Conservation (phyloP, 2,329 filamentous ascomycete genomes). For the Trichocomaceae sp. region DNA sequence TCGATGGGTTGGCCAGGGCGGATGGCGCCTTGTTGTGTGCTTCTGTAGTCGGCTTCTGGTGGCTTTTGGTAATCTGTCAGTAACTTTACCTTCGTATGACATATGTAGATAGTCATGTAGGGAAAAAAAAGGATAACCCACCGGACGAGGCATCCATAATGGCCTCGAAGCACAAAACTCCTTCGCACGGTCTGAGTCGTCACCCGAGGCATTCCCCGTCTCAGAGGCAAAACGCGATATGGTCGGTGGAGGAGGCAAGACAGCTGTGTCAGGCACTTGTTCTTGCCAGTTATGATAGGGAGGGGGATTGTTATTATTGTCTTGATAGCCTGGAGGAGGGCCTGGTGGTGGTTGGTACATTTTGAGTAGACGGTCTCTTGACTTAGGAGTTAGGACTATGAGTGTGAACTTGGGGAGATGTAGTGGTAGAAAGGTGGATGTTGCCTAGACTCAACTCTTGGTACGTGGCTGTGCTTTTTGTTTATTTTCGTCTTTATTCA, state of each 20-base stretch:
- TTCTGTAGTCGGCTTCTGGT: constrained; percentile 36
- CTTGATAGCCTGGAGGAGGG: constrained; percentile 2
- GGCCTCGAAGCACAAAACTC: constrained; percentile 49
- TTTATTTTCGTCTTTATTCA: neutral
- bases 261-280: constrained; percentile 51
- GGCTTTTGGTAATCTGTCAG: constrained; percentile 22
- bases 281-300: constrained; percentile 58
- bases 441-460: neutral
- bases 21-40: constrained; percentile 41
- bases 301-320: constrained; percentile 35
- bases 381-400: too few species aligned
- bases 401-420: too few species aligned
- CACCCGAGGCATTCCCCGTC: constrained; percentile 50
- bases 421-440: too few species aligned
- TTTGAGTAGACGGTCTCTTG: too few species aligned
- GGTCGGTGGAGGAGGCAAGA: constrained; percentile 55
- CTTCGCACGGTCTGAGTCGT: constrained; percentile 48
- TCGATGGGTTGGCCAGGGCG: constrained; percentile 35
- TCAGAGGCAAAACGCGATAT: constrained; percentile 49
- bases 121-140: neutral
- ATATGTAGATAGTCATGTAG: neutral
- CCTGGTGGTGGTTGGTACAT: constrained; percentile 11
- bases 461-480: constrained; percentile 5
- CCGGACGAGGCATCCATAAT: constrained; percentile 42
- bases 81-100: too few species aligned